A percentile compares a stretch with the other conserved stretches of the same genome.
These are phyloP conservation scores for Claviceps purpurea DNA, from an alignment of 2,329 filamentous ascomycete species.

Conservation along the genomic window DNA sequence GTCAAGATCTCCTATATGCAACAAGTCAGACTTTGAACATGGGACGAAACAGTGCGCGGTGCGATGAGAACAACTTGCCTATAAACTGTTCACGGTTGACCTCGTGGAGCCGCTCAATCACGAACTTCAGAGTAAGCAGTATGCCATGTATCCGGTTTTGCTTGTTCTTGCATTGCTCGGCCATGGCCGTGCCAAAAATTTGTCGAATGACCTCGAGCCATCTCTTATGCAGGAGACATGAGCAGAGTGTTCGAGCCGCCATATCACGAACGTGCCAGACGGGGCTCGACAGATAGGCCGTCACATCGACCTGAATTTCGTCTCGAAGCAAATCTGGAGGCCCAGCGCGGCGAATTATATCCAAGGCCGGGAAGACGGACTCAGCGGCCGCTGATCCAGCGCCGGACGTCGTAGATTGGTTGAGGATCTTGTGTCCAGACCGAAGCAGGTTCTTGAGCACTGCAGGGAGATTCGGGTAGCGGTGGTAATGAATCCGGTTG, in stretches of 20 bases:
- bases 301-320: constrained; percentile 44
- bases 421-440: constrained; percentile 32
- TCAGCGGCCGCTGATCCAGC: constrained; percentile 31
- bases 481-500: constrained; percentile 54
- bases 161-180: constrained; percentile 13
- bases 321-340: constrained; percentile 44
- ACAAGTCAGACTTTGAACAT: background rate
- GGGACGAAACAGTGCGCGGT: background rate
- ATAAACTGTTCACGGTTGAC: constrained; percentile 29
- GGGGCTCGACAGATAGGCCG: constrained; percentile 50
- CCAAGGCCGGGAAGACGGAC: constrained; percentile 70
- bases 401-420: constrained; percentile 17
- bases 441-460: constrained; percentile 51
- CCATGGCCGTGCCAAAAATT: constrained; percentile 21
- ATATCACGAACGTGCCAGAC: constrained; percentile 77
- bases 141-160: constrained; percentile 46
- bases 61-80: constrained; percentile 20
- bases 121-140: constrained; percentile 41
- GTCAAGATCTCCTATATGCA: constrained; percentile 16
- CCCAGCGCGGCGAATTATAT: constrained; percentile 60
- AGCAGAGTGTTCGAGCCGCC: constrained; percentile 58
- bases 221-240: constrained; percentile 39
- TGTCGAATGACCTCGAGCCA: constrained; percentile 31
- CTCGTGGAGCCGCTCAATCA: constrained; percentile 39
- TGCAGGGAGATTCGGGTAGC: constrained; percentile 50